Evolutionary conservation across 2,329 filamentous ascomycete genomes (phyloP).

Genomic region (Penicillium digitatum): DNA sequence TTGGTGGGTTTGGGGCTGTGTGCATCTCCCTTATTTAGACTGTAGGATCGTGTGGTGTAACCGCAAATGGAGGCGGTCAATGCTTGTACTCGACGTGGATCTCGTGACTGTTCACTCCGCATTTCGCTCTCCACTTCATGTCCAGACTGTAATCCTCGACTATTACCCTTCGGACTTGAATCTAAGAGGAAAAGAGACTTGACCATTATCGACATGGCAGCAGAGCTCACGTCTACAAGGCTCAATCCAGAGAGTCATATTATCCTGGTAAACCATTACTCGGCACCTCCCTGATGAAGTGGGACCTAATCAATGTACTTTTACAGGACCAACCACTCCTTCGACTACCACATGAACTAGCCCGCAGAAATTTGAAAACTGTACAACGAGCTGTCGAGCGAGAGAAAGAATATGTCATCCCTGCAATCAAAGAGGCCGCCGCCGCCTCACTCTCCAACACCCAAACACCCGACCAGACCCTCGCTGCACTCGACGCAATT

Average conservation of each 20-base stretch:
- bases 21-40: too few species aligned
- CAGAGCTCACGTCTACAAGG: constrained; percentile 46
- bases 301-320: constrained; percentile 2
- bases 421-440: constrained; percentile 49
- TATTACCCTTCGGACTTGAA: background rate
- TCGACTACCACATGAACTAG: constrained; percentile 85
- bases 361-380: constrained; percentile 89
- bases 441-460: constrained; percentile 63
- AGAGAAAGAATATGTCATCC: constrained; percentile 46
- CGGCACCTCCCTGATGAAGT: constrained; percentile 11
- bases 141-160: background rate
- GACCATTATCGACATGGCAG: constrained; percentile 32
- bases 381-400: constrained; percentile 51
- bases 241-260: constrained; percentile 50
- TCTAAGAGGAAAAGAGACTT: background rate
- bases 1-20: too few species aligned
- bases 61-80: constrained; percentile 5
- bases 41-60: background rate
- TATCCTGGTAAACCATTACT: constrained; percentile 41
- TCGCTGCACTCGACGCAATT: constrained; percentile 79
- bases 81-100: constrained; percentile 3
- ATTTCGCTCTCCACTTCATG: constrained; percentile 4
- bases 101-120: constrained; percentile 12
- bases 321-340: constrained; percentile 85
- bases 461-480: constrained; percentile 64